Evolutionary conservation across 2,329 filamentous ascomycete species (phyloP), one percentile per base, ranked within the genome.

Genomic region (Lomentospora prolificans): DNA sequence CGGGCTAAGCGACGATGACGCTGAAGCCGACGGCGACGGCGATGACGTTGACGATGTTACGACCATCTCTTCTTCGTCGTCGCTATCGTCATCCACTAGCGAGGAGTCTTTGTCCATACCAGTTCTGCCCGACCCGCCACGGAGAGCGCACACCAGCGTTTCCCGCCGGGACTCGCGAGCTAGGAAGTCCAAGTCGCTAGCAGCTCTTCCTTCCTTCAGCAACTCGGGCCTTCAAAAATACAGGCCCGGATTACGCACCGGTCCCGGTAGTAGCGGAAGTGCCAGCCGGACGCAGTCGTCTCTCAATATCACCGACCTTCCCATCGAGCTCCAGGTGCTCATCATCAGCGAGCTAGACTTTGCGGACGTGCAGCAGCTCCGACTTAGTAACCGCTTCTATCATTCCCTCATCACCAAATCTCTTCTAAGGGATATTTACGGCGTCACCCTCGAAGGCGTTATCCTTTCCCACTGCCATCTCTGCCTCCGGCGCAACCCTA

Each of bases 281-380:
- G 6, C 41, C 41, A 46, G n/a, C n/a, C n/a, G n/a, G n/a, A n/a
- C n/a, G n/a, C n/a, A n/a, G n/a, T n/a, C n/a, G n/a, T n/a, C 36
- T 2, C 36, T 41, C 50, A 52, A 19, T n/a, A 28, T 56, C 54
- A 28, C 36, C 46, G 30, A 63, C 25, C 65, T 76, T 0, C 73
- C 74, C 3, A 63, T 64, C 6, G 74, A 76, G 61, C 60, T 77
- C 4, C 71, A 74, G 54, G 62, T 74, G 46, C 62, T 69, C 60
- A 67, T 76, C 41, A 60, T 75, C n/a, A 59, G 62, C 22, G 61
- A 70, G 22, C 69, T 75, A 53, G 65, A 66, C 55, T 74, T 75
- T 56, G 72, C 69, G 39, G 70, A 75, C 59, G 66, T 76, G 17
- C 67, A 74, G 59, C 66, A 67, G 14, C 64, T 76, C 14, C 69